Evolutionary conservation across 176 grass and related monocot species (phyloP).

Genomic region (Oryza nivara): DNA sequence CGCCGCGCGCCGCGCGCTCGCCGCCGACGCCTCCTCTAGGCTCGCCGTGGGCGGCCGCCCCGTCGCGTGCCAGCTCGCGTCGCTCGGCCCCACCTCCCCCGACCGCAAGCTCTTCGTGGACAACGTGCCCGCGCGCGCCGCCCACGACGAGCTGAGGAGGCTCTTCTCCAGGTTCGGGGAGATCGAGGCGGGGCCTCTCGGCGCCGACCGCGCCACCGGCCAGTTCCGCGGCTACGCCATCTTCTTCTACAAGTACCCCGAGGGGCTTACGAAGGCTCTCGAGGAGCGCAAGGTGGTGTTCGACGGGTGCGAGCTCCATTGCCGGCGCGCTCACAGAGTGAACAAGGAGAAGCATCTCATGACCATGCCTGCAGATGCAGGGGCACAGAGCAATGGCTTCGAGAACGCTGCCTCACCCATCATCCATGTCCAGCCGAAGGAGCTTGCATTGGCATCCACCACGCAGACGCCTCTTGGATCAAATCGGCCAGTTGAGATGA

Average conservation of each 20-base stretch:
- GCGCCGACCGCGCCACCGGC: slow-evolving; percentile 39
- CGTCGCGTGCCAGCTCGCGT: slow-evolving; percentile 63
- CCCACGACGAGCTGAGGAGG: slow-evolving; percentile 34
- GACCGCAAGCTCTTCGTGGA: slow-evolving; percentile 57
- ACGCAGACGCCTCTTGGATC: slow-evolving; percentile 11
- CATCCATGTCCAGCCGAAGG: slow-evolving; percentile 21
- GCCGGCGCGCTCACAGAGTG: slow-evolving; percentile 44
- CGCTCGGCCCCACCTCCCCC: slow-evolving; percentile 38
- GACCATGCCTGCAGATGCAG: neutral
- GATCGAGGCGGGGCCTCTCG: slow-evolving; percentile 54
- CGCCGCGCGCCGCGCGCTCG: slow-evolving; percentile 46
- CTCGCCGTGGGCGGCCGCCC: slow-evolving; percentile 50
- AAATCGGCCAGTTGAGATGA: neutral
- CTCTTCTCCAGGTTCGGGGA: slow-evolving; percentile 60
- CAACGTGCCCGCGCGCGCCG: slow-evolving; percentile 38
- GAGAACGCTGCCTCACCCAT: neutral
- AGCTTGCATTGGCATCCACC: slow-evolving; percentile 22
- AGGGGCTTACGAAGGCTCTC: slow-evolving; percentile 51
- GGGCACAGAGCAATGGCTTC: neutral
- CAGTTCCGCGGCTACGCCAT: slow-evolving; percentile 52
- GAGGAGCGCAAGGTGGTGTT: slow-evolving; percentile 61
- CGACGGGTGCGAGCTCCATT: slow-evolving; percentile 58
- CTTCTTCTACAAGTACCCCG: slow-evolving; percentile 54
- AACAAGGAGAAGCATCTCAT: slow-evolving; percentile 29
- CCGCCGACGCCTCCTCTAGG: slow-evolving; percentile 50